phyloP scores from a whole-genome alignment of 2,329 filamentous ascomycete species.

The Fusarium miscanthi region DNA sequence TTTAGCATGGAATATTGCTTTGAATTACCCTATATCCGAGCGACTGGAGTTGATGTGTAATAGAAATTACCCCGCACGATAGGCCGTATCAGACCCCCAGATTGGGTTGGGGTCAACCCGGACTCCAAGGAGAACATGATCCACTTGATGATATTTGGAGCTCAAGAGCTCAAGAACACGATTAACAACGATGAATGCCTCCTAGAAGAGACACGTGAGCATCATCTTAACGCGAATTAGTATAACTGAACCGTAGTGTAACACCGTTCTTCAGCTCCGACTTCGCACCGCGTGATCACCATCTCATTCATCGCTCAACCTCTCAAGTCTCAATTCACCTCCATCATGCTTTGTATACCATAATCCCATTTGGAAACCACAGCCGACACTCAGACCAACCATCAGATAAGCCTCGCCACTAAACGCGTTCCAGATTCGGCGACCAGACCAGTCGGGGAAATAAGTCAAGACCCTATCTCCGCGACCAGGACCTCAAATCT shows the following conservation, averaged over 20 bases:
- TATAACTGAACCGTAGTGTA: neutral
- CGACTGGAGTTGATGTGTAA: slow-evolving; percentile 25
- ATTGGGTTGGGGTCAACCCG: neutral
- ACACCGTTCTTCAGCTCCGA: neutral
- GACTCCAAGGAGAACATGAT: neutral
- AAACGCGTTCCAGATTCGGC: neutral
- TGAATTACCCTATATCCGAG: neutral
- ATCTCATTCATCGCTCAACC: neutral
- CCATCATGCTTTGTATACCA: neutral
- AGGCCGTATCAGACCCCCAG: slow-evolving; percentile 10
- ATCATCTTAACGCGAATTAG: accelerated
- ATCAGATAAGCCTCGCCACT: slow-evolving; percentile 11
- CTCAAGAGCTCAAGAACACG: neutral
- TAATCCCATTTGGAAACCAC: slow-evolving; percentile 5
- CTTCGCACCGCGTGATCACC: neutral
- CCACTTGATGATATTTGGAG: slow-evolving; percentile 6
- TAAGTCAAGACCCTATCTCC: slow-evolving; percentile 8
- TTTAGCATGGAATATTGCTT: neutral
- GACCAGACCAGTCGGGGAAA: slow-evolving; percentile 18
- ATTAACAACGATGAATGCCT: neutral
- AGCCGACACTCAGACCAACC: slow-evolving; percentile 11
- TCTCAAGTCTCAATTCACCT: neutral
- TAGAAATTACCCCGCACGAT: slow-evolving; percentile 44
- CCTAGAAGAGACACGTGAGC: accelerated
- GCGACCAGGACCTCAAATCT: slow-evolving; percentile 11